Percentiles rank a stretch among this genome's conserved stretches.
Conservation (phyloP, 352 stramenopile genomes). For the Phytopythium montanum region DNA sequence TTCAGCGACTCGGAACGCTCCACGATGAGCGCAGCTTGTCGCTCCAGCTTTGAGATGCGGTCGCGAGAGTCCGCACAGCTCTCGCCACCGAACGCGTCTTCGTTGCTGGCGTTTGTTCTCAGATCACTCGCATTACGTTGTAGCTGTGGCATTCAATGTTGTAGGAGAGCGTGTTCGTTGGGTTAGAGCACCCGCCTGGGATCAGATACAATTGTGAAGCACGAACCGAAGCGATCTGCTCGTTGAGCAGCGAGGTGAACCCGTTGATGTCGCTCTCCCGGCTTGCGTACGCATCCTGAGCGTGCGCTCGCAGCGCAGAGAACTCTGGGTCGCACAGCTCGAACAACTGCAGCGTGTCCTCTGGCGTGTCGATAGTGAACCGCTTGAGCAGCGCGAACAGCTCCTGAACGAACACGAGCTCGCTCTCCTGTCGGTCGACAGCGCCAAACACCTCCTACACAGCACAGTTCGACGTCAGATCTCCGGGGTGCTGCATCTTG, state of each 20-base stretch:
- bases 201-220: background rate
- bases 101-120: background rate
- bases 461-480: background rate
- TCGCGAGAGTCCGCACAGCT: background rate
- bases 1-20: background rate
- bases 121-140: background rate
- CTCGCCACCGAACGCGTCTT: background rate
- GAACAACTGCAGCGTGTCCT: slow-evolving; percentile 21
- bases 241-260: slow-evolving; percentile 22
- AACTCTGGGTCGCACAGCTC: slow-evolving; percentile 45
- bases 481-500: background rate
- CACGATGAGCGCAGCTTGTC: background rate
- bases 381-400: slow-evolving; percentile 31
- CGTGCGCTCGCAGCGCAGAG: slow-evolving; percentile 28
- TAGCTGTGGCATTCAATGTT: background rate
- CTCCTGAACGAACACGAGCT: slow-evolving; percentile 42
- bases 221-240: slow-evolving; percentile 15
- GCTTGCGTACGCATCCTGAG: slow-evolving; percentile 20
- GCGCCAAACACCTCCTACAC: slow-evolving; percentile 43
- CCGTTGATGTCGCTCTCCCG: slow-evolving; percentile 27
- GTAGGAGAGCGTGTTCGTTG: background rate
- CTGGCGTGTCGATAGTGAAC: slow-evolving; percentile 30
- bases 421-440: slow-evolving; percentile 38
- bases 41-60: background rate
- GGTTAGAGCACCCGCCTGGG: background rate